These are phyloP conservation scores for Lithospermum erythrorhizon DNA, from an alignment of 257 asterid species.

Conservation along the genomic window DNA sequence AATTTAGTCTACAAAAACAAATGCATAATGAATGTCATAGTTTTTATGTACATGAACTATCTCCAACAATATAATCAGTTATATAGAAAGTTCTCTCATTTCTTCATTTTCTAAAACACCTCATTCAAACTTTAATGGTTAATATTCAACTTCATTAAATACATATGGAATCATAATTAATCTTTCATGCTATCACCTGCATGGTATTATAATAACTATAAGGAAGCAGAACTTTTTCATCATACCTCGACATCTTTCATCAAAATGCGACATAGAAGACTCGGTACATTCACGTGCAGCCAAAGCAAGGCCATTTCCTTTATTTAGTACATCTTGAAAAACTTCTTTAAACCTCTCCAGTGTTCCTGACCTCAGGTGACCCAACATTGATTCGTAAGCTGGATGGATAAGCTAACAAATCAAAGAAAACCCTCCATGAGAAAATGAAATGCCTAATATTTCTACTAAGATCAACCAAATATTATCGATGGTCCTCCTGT, in stretches of 20 bases:
- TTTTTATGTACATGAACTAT: background rate
- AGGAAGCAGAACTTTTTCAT: background rate
- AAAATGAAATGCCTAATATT: conserved; percentile 4
- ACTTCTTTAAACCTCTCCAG: conserved; percentile 69
- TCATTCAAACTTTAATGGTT: too few species aligned
- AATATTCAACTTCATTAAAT: too few species aligned
- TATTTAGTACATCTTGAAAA: conserved; percentile 54
- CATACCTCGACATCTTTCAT: conserved; percentile 73
- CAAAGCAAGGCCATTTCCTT: conserved; percentile 68
- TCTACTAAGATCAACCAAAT: background rate
- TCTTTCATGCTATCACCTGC: background rate
- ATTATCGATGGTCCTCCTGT: background rate
- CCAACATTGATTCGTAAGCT: conserved; percentile 83
- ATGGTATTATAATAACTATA: background rate
- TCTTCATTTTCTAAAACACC: too few species aligned
- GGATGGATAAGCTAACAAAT: conserved; percentile 85
- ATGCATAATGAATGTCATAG: background rate
- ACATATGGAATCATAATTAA: background rate
- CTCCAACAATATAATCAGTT: too few species aligned
- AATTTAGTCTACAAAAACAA: background rate
- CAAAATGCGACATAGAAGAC: conserved; percentile 43
- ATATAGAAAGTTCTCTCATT: too few species aligned
- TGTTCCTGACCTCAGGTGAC: conserved; percentile 75
- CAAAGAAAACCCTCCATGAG: conserved; percentile 13
- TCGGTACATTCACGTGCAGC: conserved; percentile 70